Evolutionary conservation across 228 moss, liverwort and hornwort species (phyloP).

Genomic region (Sphagnum fallax): DNA sequence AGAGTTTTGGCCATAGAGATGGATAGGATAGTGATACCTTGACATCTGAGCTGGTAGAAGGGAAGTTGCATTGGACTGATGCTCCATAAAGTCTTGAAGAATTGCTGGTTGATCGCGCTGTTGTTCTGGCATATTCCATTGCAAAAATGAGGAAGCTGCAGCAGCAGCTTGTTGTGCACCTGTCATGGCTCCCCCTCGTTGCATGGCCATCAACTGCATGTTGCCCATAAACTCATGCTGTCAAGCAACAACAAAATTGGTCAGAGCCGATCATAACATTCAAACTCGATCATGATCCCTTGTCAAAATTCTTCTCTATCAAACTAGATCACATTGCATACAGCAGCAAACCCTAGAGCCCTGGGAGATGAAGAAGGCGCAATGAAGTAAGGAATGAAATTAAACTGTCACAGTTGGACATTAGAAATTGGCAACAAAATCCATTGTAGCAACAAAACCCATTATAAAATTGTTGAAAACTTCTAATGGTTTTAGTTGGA

Average conservation of each 20-base stretch:
- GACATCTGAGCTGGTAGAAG: conserved; percentile 29
- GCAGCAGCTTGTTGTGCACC: conserved; percentile 12
- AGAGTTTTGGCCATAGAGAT: background rate
- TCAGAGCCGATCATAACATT: conserved; percentile 2
- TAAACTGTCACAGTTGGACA: background rate
- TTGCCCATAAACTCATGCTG: conserved; percentile 49
- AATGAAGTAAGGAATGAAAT: background rate
- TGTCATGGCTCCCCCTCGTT: background rate
- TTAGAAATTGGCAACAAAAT: too few species aligned
- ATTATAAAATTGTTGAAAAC: too few species aligned
- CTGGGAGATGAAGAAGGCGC: background rate
- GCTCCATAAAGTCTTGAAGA: conserved; percentile 53
- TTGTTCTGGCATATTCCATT: conserved; percentile 25
- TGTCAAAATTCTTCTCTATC: background rate
- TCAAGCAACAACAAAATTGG: conserved; percentile 10
- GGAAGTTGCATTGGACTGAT: conserved; percentile 26
- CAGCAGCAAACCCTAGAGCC: background rate
- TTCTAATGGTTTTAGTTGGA: too few species aligned
- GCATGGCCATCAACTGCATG: conserved; percentile 30
- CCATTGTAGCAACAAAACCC: too few species aligned
- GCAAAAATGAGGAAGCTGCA: conserved; percentile 27
- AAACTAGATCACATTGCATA: background rate
- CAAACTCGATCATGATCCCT: background rate
- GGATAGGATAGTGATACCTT: conserved; percentile 10
- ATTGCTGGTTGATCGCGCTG: conserved; percentile 34